These are phyloP conservation scores for Akebia trifoliata DNA, from an alignment of 164 flowering plant species.

Conservation along the genomic window DNA sequence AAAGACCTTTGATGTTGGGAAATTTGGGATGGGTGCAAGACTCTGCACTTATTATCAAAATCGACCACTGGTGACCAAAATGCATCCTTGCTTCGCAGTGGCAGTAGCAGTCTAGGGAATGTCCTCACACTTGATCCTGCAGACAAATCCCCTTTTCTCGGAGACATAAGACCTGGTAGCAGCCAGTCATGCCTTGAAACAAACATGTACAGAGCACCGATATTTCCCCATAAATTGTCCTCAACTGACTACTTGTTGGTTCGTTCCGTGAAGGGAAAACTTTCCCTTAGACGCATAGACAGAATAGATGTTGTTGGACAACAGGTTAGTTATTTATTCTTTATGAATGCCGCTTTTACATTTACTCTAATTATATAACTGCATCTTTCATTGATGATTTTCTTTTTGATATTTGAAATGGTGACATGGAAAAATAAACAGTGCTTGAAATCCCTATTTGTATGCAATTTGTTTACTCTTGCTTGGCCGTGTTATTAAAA, in stretches of 20 bases:
- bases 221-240: conserved; percentile 76
- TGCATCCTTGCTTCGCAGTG: conserved; percentile 52
- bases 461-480: too few relatives aligned
- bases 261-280: conserved; percentile 93
- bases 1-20: conserved; percentile 85
- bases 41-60: conserved; percentile 89
- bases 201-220: conserved; percentile 89
- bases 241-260: conserved; percentile 86
- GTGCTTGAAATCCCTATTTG: too few relatives aligned
- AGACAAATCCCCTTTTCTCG: conserved; percentile 97
- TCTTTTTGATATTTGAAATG: too few relatives aligned
- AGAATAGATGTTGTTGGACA: conserved; percentile 85
- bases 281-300: conserved; percentile 89
- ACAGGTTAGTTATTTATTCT: conserved; percentile 50
- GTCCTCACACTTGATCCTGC: conserved; percentile 67
- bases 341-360: neutral
- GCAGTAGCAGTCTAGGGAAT: conserved; percentile 48
- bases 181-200: conserved; percentile 84
- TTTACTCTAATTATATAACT: neutral
- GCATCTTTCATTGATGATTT: neutral
- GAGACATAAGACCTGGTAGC: conserved; percentile 80
- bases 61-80: conserved; percentile 62
- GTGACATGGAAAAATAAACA: too few relatives aligned
- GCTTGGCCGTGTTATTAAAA: too few relatives aligned
- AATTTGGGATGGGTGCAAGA: conserved; percentile 98